Percentiles rank a stretch among this genome's conserved stretches.
Evolutionary conservation across 805 yeast species (phyloP).

Genomic region (Starmera pachycereana): DNA sequence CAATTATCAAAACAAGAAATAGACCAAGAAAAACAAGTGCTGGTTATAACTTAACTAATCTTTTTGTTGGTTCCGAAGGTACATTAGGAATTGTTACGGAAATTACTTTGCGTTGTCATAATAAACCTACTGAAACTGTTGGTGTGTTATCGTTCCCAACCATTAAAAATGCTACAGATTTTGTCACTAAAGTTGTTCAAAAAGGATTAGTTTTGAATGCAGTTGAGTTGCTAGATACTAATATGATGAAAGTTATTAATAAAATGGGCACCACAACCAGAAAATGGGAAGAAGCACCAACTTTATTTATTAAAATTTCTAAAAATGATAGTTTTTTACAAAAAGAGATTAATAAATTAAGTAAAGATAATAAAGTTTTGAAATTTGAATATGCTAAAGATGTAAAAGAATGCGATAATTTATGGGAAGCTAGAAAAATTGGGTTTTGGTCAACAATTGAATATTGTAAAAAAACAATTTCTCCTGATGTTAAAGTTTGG

Average conservation of each 20-base stretch:
- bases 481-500: slow-evolving; percentile 41
- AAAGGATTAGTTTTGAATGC: slow-evolving; percentile 56
- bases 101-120: slow-evolving; percentile 56
- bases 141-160: slow-evolving; percentile 55
- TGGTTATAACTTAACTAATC: slow-evolving; percentile 60
- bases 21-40: slow-evolving; percentile 67
- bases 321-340: slow-evolving; percentile 27
- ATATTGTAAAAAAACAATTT: slow-evolving; percentile 38
- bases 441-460: slow-evolving; percentile 51
- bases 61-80: slow-evolving; percentile 66
- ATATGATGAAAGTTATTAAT: slow-evolving; percentile 54
- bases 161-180: slow-evolving; percentile 55
- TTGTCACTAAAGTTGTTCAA: slow-evolving; percentile 50
- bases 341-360: slow-evolving; percentile 38
- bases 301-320: slow-evolving; percentile 49
- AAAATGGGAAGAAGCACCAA: slow-evolving; percentile 43
- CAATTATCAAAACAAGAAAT: slow-evolving; percentile 54
- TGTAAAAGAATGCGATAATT: slow-evolving; percentile 45
- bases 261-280: slow-evolving; percentile 39
- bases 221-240: slow-evolving; percentile 57
- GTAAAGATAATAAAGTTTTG: slow-evolving; percentile 36
- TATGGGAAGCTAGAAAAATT: slow-evolving; percentile 66
- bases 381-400: slow-evolving; percentile 45
- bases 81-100: slow-evolving; percentile 67
- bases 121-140: slow-evolving; percentile 53